Base-by-base conservation (phyloP, 2,329 filamentous ascomycete genomes). In the Davidsoniella virescens region DNA sequence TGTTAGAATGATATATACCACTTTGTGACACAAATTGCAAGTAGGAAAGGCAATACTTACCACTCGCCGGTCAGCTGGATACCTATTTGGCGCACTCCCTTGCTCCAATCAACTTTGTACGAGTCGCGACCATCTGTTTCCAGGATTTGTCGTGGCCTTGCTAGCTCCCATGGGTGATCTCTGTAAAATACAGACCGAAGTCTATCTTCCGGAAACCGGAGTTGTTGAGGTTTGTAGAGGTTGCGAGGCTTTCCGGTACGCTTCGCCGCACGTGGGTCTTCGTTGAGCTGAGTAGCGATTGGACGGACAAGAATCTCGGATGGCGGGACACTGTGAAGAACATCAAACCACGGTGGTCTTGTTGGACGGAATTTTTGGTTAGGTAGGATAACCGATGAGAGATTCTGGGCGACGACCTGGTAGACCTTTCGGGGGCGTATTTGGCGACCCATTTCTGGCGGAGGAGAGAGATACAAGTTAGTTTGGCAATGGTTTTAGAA, bases 121-220 rank as follows among this genome's bases (percentile, higher is more conserved):
- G 77, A 71, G 61, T 98, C 90, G 61, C 82, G 84, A 49, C 92
- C 92, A 59, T 90, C 83, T 57, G 80, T 71, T 67, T 98, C 92
- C 8, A 96, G 68, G 44, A 98, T 70, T 52, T 94, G 72, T 57
- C 86, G 75, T 50, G 92, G 92, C 55, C 90, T 75, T 16, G 92
- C 92, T 61, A 98, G 69, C 67, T 98, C 92, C 92, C 92, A 98
- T 4, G 92, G 92, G 63, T 98, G 92, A 64, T 98, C 90, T 60
- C 74, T 78, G 70, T 85, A 98, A 68, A 96, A 98, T 25, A 80
- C 77, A 57, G 67, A 71, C 55, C 92, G 81, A 60, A 98, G 71
- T 54, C 69, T 66, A 65, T 98, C 92, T 64, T 98, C 92, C 54
- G 83, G 77, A 63, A 92, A 95, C 49, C 68, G 69, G 55, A 98